Evolutionary conservation across 1,284 basidiomycete species (phyloP), one percentile per base, ranked within the genome.

Genomic region (Trichosporon inkin): DNA sequence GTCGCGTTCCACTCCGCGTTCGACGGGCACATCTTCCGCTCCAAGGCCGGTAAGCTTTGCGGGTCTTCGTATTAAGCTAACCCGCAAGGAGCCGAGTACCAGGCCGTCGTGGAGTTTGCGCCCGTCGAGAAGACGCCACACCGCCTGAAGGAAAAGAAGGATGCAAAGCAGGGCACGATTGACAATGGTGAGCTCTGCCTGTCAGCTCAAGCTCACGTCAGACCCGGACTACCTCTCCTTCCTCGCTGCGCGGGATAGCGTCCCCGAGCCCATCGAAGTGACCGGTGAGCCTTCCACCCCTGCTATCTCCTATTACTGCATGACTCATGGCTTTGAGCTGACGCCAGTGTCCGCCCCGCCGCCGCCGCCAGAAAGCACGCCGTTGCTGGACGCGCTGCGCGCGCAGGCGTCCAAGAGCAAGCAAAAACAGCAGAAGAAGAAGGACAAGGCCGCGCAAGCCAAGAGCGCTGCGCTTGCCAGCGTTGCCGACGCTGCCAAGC

Each of bases 31-130:
- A 61, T 90, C 35, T 98, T 95, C 73, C 83, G 88, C 63, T 92
- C 97, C 76, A 93, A 93, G 81, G 83, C 89, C 66, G 94, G 93
- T 91, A 65, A 53, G 84, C 67, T 39, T 53, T 22, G 20, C 14
- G 16, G 3, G 13, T 24, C 17, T 32, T 34, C 56, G 20, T 32
- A 10, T 44, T 39, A 20, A 22, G 52, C 16, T 51, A 37, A 56
- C 34, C 10, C 22, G 1, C 68, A 94, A 94, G 93, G 94, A 10
- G 88, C 88, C 69, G 90, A 95, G 71, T 90, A 85, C 3, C 83
- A 87, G 58, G 92, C 91, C 1, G 82, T 96, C 1, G 92, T 99
- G 2, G 95, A 99, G 77, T 97, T 90, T 71, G 90, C 95, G 0
- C 92, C 93, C 0, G 90, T 88, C 65, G 93, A 94, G 75, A 96